Evolutionary conservation across 495 filamentous ascomycete species (phyloP), one percentile per base, ranked within the genome.

Genomic region (Neurospora cerealis): DNA sequence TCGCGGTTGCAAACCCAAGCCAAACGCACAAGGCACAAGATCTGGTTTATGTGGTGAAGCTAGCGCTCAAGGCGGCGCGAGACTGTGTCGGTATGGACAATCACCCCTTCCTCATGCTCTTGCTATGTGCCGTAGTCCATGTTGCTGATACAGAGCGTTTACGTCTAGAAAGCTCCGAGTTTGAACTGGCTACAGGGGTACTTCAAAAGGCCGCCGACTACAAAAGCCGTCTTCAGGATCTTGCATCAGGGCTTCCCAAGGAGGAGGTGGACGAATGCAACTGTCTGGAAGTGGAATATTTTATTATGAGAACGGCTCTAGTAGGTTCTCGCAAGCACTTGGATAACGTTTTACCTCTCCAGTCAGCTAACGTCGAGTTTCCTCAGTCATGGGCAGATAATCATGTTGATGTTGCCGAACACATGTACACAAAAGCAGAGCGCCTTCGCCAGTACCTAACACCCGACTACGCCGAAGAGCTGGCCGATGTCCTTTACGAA

Each of bases 341-440:
- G 36, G 28, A 41, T 28, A 38, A 37, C 3, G 5, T 4, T 24
- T 21, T 4, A 11, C 34, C 10, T 24, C 19, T 11, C 5, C 69
- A 66, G 46, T 78, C 37, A 75, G 70, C 69, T 66, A 74, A 39
- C 74, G 74, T 48, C 77, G 69, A 72, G 37, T 28, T 28, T 46
- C n/a, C 74, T 34, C 70, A 96, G 92, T 88, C 91, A 37, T 95
- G 90, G 91, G 85, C 87, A 69, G 89, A 93, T 78, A 85, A 87
- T 60, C 86, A 91, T 39, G 82, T 90, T 37, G 91, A 95, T 73
- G 85, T 96, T 39, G 92, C 93, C 11, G 92, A 96, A 71, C 89
- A 92, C 79, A 87, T 95, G 83, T 94, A 91, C 80, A 83, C 83
- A 19, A 92, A 92, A 75, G 79, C 86, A 9, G 81, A 85, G 36